Percentiles rank a stretch among this genome's conserved stretches.
Conservation (phyloP, 163 green algal species). For the Chloromonas sp. region DNA sequence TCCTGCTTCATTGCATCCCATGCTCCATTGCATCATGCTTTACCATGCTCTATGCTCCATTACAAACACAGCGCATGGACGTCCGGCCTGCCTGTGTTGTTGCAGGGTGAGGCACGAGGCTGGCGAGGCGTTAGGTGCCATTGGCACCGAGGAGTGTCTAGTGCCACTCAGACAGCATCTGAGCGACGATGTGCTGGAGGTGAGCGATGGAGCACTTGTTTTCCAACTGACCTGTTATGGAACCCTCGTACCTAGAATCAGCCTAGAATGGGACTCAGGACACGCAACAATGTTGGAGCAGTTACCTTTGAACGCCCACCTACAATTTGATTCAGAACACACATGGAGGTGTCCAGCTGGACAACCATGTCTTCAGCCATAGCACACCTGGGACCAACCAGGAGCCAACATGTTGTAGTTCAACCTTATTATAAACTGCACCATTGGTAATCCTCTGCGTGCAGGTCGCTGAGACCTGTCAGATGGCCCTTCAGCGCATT, state of each 20-base stretch:
- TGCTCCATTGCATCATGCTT: not conserved
- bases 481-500: constrained; percentile 80
- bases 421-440: not conserved
- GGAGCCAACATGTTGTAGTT: not conserved
- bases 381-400: not conserved
- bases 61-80: too few relatives aligned
- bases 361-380: not conserved
- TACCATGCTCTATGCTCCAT: not conserved
- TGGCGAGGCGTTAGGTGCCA: constrained; percentile 84
- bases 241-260: not conserved
- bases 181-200: constrained; percentile 52
- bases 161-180: constrained; percentile 48
- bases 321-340: not conserved
- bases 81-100: not conserved
- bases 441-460: not conserved
- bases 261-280: not conserved
- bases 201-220: constrained; percentile 11
- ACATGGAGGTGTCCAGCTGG: not conserved
- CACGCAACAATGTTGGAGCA: not conserved
- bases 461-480: constrained; percentile 85
- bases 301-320: not conserved
- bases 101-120: constrained; percentile 89
- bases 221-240: not conserved
- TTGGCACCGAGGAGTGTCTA: constrained; percentile 68
- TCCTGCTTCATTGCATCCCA: not conserved